These are phyloP conservation scores for Plenodomus lindquistii DNA, from an alignment of 2,329 filamentous ascomycete species.

Conservation along the genomic window DNA sequence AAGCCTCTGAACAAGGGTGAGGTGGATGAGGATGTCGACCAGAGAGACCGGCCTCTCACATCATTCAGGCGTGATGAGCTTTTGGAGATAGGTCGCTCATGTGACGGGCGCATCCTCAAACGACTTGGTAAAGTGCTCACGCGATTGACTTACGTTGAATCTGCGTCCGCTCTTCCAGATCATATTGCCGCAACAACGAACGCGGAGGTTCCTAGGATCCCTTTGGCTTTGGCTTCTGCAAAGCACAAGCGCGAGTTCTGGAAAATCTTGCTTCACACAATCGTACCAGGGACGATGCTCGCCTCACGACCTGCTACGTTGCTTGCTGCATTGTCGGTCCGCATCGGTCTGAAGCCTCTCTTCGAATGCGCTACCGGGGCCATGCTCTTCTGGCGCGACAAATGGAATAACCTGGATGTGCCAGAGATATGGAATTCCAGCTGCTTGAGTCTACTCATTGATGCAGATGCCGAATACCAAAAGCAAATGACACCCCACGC, in stretches of 20 bases:
- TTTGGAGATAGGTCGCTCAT: constrained; percentile 58
- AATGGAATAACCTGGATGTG: constrained; percentile 54
- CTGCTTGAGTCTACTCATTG: constrained; percentile 53
- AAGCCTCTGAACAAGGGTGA: constrained; percentile 8
- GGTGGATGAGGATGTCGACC: constrained; percentile 17
- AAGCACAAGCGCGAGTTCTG: constrained; percentile 50
- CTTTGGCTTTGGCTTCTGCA: constrained; percentile 46
- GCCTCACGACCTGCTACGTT: constrained; percentile 51
- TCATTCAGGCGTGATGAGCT: constrained; percentile 53
- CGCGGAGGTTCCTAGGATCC: constrained; percentile 49
- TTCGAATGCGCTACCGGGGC: constrained; percentile 48
- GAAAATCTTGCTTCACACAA: constrained; percentile 54
- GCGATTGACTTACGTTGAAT: constrained; percentile 50
- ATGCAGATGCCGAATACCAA: constrained; percentile 46
- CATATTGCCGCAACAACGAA: constrained; percentile 45
- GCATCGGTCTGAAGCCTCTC: constrained; percentile 53
- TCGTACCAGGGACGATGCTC: constrained; percentile 56
- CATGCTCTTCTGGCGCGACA: constrained; percentile 47
- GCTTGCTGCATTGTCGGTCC: constrained; percentile 54
- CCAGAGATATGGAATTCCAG: constrained; percentile 57
- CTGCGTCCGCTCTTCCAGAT: constrained; percentile 48
- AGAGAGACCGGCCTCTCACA: constrained; percentile 30
- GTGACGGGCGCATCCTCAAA: constrained; percentile 53
- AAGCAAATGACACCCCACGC: constrained; percentile 5
- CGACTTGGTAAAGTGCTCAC: constrained; percentile 55